phyloP scores from a whole-genome alignment of 2,329 filamentous ascomycete species.

The Rhytidhysteron rufulum region DNA sequence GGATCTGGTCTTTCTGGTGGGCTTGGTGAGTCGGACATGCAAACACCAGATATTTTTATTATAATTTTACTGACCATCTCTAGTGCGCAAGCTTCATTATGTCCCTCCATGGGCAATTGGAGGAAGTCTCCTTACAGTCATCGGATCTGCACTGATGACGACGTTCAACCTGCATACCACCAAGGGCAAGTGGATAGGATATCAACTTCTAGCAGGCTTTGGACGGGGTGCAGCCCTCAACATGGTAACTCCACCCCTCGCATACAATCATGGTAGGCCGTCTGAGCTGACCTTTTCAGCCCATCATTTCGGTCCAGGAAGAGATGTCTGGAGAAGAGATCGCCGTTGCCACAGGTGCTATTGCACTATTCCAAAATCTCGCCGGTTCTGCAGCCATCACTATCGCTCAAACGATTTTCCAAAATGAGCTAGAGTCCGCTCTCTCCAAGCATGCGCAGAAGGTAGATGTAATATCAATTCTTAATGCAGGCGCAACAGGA shows the following conservation, averaged over 20 bases:
- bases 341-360: conserved; percentile 22
- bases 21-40: conserved; percentile 16
- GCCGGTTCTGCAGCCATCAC: conserved; percentile 61
- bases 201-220: conserved; percentile 18
- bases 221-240: conserved; percentile 13
- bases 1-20: neutral
- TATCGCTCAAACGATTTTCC: conserved; percentile 33
- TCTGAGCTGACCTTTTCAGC: neutral
- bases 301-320: conserved; percentile 5
- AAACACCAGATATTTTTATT: no score
- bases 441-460: neutral
- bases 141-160: conserved; percentile 23
- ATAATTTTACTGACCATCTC: no score
- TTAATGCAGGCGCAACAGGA: neutral
- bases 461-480: neutral
- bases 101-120: conserved; percentile 36
- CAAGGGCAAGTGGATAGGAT: conserved; percentile 21
- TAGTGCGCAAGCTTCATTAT: no score
- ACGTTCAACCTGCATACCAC: conserved; percentile 14
- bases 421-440: neutral
- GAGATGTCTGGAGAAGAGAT: neutral
- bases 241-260: neutral
- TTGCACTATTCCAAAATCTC: conserved; percentile 58
- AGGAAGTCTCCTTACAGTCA: conserved; percentile 14
- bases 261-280: neutral